Base-by-base conservation (phyloP, 208 protist species). In the Histomonas meleagridis region DNA sequence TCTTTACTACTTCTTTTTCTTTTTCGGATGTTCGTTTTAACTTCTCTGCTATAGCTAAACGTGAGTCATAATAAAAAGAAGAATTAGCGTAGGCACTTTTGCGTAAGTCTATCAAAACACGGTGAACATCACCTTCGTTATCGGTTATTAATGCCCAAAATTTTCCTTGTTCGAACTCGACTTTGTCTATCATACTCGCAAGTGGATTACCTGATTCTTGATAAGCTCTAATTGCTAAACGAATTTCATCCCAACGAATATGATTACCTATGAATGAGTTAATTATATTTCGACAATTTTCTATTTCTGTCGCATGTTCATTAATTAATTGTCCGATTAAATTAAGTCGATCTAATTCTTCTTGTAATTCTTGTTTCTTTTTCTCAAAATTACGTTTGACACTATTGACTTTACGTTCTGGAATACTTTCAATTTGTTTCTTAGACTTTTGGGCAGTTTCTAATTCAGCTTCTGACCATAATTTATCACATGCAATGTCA, bases 151-250 rank as follows among this genome's bases (percentile, higher is more conserved):
- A 86, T 38, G 16, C 43, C 40, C 46, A 86, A 28, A 86, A 86
- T 35, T 26, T 7, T 23, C 40, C 40, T 86, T 86, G 0, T 38
- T 86, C 76, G 26, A 86, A 86, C 38, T 86, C 76, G 26, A 86
- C 46, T 86, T 86, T 86, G 16, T 86, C 76, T n/a, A 86, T 86
- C 76, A 86, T 86, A 18, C 40, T 26, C 32, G 76, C 76, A 38
- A 86, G 46, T 55, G 51, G 46, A 26, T 86, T 86, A 16, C 76
- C 76, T 32, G 21, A 18, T 55, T 86, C 76, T 57, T 86, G 76
- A 38, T 86, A 86, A 12, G 76, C 76, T 10, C 43, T 32, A 28
- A 86, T 86, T 51, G 76, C 23, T 26, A 55, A 14, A 7, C 76
- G 23, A 21, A 86, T 86, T 38, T 86, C 76, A 55, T 86, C 76